Conservation (phyloP, 148 eudicot genomes). For the Arbutus unedo region DNA sequence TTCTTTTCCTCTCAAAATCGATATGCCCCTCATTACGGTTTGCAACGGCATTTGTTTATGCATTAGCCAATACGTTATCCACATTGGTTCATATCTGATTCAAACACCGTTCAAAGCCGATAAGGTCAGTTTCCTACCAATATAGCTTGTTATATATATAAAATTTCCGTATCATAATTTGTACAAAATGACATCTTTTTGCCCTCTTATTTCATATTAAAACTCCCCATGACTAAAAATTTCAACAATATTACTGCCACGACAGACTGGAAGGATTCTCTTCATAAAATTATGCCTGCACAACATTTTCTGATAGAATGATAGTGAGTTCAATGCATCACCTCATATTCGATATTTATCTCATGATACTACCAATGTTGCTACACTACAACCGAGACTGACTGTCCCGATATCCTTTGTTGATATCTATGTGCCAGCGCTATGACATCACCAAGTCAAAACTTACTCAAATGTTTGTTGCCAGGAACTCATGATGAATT, state of each 20-base stretch:
- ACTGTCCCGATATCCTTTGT: too few relatives aligned
- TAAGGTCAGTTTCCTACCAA: background rate
- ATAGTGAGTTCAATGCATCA: background rate
- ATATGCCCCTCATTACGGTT: background rate
- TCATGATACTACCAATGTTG: too few relatives aligned
- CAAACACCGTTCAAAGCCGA: background rate
- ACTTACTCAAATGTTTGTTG: background rate
- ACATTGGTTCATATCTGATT: background rate
- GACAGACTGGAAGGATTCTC: background rate
- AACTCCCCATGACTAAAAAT: background rate
- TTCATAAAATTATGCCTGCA: background rate
- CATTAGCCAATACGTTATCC: background rate
- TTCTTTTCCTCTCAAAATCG: background rate
- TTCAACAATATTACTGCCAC: background rate
- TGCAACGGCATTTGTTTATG: background rate
- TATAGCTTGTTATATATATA: background rate
- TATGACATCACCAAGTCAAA: slow-evolving; percentile 11
- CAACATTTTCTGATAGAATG: too few relatives aligned
- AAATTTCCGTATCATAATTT: background rate
- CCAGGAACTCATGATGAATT: slow-evolving; percentile 68
- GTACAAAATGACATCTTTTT: background rate
- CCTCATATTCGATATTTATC: background rate
- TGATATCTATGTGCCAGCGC: background rate
- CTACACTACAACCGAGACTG: too few relatives aligned
- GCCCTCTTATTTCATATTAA: background rate